These are phyloP conservation scores for Fusarium dlaminii DNA, from an alignment of 2,329 filamentous ascomycete species.

Conservation along the genomic window DNA sequence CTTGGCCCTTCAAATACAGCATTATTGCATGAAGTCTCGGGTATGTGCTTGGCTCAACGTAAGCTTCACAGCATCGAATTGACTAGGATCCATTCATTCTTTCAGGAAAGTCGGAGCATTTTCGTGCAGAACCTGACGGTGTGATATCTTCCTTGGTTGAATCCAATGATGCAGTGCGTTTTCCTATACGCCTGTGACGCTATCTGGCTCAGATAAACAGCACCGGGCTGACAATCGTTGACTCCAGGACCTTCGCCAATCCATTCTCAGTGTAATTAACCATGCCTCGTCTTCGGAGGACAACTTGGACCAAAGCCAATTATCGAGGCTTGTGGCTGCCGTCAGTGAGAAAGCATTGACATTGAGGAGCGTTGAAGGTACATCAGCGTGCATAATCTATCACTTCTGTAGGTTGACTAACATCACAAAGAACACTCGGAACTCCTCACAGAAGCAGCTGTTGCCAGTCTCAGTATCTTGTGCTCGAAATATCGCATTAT, in stretches of 20 bases:
- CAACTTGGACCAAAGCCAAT: background rate
- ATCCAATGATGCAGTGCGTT: background rate
- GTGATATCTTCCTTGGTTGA: background rate
- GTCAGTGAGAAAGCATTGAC: slow-evolving; percentile 1
- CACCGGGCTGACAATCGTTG: slow-evolving; percentile 1
- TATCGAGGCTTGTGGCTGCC: background rate
- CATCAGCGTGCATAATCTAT: background rate
- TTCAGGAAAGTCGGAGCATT: background rate
- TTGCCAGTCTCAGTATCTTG: slow-evolving; percentile 44
- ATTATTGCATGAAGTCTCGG: slow-evolving; percentile 14
- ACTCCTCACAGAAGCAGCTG: slow-evolving; percentile 37
- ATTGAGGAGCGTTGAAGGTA: background rate
- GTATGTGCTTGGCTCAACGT: background rate
- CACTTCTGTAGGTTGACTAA: background rate
- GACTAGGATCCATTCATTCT: background rate
- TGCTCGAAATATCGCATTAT: background rate
- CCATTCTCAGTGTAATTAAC: background rate
- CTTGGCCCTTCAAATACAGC: slow-evolving; percentile 19
- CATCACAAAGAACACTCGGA: background rate
- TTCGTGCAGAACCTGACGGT: background rate
- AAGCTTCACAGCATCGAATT: background rate
- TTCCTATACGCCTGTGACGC: background rate
- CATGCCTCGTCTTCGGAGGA: background rate
- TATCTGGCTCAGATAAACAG: background rate
- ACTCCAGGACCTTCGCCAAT: slow-evolving; percentile 10